phyloP scores from a whole-genome alignment of 2,329 filamentous ascomycete genomes.

The Aspergillus vadensis region DNA sequence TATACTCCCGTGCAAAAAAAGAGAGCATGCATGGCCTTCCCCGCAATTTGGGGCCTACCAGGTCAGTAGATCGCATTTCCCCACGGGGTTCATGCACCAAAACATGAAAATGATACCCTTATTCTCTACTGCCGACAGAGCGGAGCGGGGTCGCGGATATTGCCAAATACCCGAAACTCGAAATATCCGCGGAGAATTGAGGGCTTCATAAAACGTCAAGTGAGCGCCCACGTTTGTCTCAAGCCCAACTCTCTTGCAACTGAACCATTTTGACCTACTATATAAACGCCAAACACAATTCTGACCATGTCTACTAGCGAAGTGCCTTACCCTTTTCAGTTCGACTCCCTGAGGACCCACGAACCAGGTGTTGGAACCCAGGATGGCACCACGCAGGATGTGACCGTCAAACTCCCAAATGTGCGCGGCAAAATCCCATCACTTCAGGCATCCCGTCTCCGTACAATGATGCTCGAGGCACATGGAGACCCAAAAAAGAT shows the following conservation, averaged over 20 bases:
- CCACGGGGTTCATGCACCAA: background rate
- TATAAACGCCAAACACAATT: no score
- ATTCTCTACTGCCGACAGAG: background rate
- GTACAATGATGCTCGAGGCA: conserved; percentile 37
- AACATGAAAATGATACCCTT: no score
- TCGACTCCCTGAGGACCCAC: background rate
- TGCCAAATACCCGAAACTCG: background rate
- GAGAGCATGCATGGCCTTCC: background rate
- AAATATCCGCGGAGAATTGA: background rate
- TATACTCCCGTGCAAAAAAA: background rate
- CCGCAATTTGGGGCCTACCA: background rate
- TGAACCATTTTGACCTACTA: no score
- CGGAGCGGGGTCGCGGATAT: background rate
- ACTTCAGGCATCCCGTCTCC: conserved; percentile 39
- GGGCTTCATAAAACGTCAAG: no score
- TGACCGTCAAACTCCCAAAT: conserved; percentile 21
- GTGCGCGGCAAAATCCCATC: conserved; percentile 44
- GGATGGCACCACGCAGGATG: background rate
- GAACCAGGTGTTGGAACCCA: background rate
- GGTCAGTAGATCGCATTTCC: background rate
- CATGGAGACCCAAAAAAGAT: conserved; percentile 47
- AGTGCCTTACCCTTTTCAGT: background rate
- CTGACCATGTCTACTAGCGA: background rate
- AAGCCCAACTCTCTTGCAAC: no score
- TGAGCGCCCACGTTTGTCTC: no score